phyloP scores from a whole-genome alignment of 306 rosid genomes.

The Castanospermum australe region DNA sequence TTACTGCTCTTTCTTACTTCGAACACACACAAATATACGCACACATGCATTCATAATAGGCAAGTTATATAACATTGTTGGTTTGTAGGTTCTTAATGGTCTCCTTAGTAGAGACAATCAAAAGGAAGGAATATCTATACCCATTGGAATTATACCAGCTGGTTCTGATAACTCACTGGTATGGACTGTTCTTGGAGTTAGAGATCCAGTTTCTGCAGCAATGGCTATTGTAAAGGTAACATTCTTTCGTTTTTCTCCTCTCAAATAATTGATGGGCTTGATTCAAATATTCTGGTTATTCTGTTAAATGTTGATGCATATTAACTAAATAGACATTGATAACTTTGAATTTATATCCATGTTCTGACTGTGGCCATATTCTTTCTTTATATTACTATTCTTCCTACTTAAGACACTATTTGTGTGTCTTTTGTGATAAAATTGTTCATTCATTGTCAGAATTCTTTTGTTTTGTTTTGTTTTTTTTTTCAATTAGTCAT shows the following conservation, averaged over 20 bases:
- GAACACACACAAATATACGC: neutral
- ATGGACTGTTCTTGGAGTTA: constrained; percentile 99
- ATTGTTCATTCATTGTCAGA: neutral
- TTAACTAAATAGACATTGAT: neutral
- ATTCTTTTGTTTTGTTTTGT: neutral
- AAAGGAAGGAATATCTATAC: constrained; percentile 97
- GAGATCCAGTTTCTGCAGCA: constrained; percentile 97
- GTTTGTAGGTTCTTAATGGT: constrained; percentile 92
- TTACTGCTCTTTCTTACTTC: constrained; percentile 12
- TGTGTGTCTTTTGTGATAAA: constrained; percentile 1
- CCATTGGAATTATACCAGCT: constrained; percentile 98
- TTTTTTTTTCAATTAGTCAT: too few relatives aligned
- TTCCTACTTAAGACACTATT: neutral
- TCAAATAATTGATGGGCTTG: constrained; percentile 11
- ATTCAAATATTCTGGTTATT: constrained; percentile 3
- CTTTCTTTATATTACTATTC: neutral
- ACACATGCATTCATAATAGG: neutral
- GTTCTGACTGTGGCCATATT: constrained; percentile 18
- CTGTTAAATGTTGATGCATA: neutral
- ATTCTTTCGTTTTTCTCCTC: neutral
- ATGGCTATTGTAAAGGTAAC: constrained; percentile 96
- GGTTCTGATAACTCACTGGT: constrained; percentile 97
- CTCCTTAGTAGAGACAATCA: constrained; percentile 93
- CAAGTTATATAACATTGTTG: constrained; percentile 21
- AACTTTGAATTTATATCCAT: constrained; percentile 21